These are phyloP conservation scores for Phalaenopsis aphrodite DNA, from an alignment of 106 monocot genomes.

Conservation along the genomic window DNA sequence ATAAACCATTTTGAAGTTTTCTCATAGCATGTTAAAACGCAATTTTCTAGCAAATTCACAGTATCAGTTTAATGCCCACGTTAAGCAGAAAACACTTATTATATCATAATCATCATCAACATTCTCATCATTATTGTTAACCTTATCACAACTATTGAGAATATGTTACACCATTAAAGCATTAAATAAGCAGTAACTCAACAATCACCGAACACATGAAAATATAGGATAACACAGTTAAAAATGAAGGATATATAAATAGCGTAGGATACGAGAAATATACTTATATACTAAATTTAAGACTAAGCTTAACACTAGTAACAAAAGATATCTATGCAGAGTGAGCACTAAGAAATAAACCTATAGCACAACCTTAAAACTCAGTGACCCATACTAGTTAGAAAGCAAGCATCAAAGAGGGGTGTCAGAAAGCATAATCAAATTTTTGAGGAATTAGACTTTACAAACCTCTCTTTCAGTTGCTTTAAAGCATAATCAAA, in stretches of 20 bases:
- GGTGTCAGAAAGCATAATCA: conserved; percentile 4
- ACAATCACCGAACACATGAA: background rate
- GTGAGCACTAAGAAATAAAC: background rate
- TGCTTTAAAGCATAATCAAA: conserved; percentile 7
- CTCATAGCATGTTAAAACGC: background rate
- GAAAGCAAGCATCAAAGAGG: background rate
- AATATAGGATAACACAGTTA: background rate
- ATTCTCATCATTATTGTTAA: background rate
- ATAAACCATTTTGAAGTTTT: background rate
- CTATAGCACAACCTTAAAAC: background rate
- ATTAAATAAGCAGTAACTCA: background rate
- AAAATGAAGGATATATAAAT: background rate
- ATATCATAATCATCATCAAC: background rate
- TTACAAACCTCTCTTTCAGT: conserved; percentile 29
- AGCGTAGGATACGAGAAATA: background rate
- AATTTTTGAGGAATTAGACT: conserved; percentile 5
- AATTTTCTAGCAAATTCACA: background rate
- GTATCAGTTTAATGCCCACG: background rate
- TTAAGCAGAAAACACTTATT: background rate
- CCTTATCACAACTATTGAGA: background rate
- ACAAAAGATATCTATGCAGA: background rate
- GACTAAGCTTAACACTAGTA: background rate
- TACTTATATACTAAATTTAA: background rate
- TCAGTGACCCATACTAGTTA: background rate
- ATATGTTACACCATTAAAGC: background rate